These are phyloP conservation scores for Senna tora DNA, from an alignment of 306 rosid species.

Conservation along the genomic window DNA sequence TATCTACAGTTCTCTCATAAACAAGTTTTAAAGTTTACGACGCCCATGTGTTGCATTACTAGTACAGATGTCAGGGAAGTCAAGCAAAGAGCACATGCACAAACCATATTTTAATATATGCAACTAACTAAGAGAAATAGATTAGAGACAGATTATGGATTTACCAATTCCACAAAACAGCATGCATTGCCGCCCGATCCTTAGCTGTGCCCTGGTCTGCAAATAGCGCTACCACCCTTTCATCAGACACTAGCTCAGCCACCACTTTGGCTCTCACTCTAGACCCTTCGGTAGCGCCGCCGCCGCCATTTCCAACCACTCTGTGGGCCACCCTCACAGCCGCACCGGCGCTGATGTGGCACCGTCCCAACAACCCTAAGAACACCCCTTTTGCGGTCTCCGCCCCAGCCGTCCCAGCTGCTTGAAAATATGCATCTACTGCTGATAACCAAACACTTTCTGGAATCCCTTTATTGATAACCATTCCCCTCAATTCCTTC, in stretches of 20 bases:
- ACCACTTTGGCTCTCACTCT: constrained; percentile 79
- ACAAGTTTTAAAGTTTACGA: no score
- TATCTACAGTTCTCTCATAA: no score
- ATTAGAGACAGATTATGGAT: constrained; percentile 12
- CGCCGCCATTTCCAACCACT: constrained; percentile 55
- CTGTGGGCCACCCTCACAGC: constrained; percentile 79
- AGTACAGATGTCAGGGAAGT: background rate
- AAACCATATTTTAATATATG: constrained; percentile 16
- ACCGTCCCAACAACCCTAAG: constrained; percentile 81
- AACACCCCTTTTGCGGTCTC: constrained; percentile 92
- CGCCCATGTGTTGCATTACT: background rate
- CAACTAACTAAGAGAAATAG: constrained; percentile 9
- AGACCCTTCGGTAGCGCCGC: constrained; percentile 52
- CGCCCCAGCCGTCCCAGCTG: constrained; percentile 83
- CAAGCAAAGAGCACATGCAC: constrained; percentile 4
- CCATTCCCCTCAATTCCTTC: constrained; percentile 91
- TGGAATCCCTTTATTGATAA: constrained; percentile 70
- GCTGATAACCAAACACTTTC: constrained; percentile 92
- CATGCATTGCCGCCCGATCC: constrained; percentile 79
- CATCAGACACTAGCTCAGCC: constrained; percentile 87
- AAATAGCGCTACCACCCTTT: constrained; percentile 82
- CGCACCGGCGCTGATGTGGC: constrained; percentile 82
- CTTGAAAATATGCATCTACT: constrained; percentile 74
- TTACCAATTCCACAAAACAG: constrained; percentile 95
- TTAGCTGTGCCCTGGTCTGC: constrained; percentile 56